Conservation (phyloP, 345 rosid genomes). For the Salix udensis region DNA sequence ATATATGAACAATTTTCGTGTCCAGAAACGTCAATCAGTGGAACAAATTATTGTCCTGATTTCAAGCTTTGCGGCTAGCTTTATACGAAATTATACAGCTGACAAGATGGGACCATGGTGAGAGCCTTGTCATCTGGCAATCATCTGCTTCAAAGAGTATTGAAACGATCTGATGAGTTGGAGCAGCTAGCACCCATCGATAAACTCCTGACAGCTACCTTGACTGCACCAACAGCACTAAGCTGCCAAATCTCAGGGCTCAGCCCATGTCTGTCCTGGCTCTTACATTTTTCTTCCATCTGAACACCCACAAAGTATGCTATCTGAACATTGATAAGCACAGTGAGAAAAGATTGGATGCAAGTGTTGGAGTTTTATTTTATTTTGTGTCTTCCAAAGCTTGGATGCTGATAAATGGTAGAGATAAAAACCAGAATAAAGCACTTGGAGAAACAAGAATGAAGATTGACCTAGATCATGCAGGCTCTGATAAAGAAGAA, state of each 20-base stretch:
- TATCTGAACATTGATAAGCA: conserved; percentile 41
- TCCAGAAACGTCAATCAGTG: neutral
- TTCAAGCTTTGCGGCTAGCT: neutral
- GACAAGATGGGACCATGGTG: neutral
- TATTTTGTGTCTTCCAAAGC: neutral
- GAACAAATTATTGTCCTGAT: neutral
- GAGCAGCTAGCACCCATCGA: conserved; percentile 52
- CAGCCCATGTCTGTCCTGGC: conserved; percentile 38
- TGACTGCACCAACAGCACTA: conserved; percentile 76
- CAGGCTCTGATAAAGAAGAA: neutral
- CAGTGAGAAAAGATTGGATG: neutral
- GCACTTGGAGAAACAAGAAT: neutral
- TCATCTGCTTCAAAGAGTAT: conserved; percentile 16
- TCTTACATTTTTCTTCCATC: conserved; percentile 49
- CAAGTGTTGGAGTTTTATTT: neutral
- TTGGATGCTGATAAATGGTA: neutral
- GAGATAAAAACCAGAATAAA: neutral
- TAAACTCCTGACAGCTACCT: conserved; percentile 75
- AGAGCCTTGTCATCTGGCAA: neutral
- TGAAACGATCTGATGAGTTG: conserved; percentile 17
- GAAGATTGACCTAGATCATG: neutral
- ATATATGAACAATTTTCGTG: neutral
- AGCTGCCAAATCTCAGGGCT: conserved; percentile 74
- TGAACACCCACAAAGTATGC: conserved; percentile 80
- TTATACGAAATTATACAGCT: neutral